Evolutionary conservation across 345 rosid genomes (phyloP), one percentile per base, ranked within the genome.

Genomic region (Nephelium lappaceum): DNA sequence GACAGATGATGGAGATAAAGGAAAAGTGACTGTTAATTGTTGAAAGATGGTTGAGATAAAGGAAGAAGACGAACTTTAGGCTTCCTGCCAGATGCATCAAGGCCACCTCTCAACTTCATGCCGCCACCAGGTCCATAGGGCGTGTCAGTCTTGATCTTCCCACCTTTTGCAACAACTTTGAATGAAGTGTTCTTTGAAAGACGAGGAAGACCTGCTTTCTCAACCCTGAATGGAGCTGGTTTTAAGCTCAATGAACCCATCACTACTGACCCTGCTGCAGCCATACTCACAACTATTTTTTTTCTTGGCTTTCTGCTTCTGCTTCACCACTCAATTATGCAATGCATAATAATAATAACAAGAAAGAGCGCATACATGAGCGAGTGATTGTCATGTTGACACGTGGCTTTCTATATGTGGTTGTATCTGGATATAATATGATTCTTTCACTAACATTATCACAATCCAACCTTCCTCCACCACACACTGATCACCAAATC

Each of bases 31-130:
- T n/a, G 10, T 64, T 16, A 6, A 55, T 55, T 10, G 16, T 43
- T 14, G 8, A 12, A 31, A 31, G 36, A 2, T 31, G 36, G 14
- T 45, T 45, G 63, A 9, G 76, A 55, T 53, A 58, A 24, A 43
- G 36, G 45, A 14, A 3, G 9, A n/a, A 31, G 14, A 15, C 8
- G 55, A 41, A 91, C 97, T 91, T 38, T 93, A 27, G 76, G 27
- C 88, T 91, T 94, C 87, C 99, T 94, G 43, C 97, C 98, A 10
- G 97, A 94, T 58, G 99, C 95, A 83, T 96, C 98, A 15, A 77
- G 0, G 18, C 98, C 99, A 65, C 84, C 82, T 86, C 89, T 90
- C 85, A 94, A 85, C 80, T 39, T 77, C 99, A 96, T 94, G 76
- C 99, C 95, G 3, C 99, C 97, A 69, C 42, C 69, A 31, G 66